phyloP scores from a whole-genome alignment of 2,329 filamentous ascomycete genomes.

The Colletotrichum sidae region DNA sequence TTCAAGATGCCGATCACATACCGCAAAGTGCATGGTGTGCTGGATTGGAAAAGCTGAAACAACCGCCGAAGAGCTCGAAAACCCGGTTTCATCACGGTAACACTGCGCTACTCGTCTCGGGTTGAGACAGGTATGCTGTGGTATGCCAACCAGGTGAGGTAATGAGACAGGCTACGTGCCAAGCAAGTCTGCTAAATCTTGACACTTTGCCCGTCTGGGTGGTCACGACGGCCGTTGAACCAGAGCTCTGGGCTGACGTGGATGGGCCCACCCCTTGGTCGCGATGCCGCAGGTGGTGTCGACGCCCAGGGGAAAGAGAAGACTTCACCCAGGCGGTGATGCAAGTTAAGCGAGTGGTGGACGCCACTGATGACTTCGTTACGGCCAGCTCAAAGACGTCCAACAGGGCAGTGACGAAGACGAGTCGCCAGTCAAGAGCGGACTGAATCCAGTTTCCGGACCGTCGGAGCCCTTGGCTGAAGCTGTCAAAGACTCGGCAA shows the following conservation, averaged over 20 bases:
- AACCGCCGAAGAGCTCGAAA: slow-evolving; percentile 41
- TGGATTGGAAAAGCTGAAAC: slow-evolving; percentile 40
- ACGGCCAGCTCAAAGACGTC: neutral
- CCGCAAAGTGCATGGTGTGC: slow-evolving; percentile 42
- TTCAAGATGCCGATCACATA: slow-evolving; percentile 41
- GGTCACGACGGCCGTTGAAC: slow-evolving; percentile 44
- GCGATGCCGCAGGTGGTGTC: neutral
- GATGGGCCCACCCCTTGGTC: slow-evolving; percentile 2
- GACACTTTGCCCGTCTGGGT: slow-evolving; percentile 43
- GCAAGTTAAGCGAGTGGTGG: slow-evolving; percentile 10
- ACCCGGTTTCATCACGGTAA: slow-evolving; percentile 37
- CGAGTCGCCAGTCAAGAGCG: slow-evolving; percentile 3
- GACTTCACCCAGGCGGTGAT: slow-evolving; percentile 3
- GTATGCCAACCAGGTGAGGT: slow-evolving; percentile 4
- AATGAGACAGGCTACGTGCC: slow-evolving; percentile 2
- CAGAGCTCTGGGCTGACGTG: slow-evolving; percentile 37
- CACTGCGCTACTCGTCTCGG: slow-evolving; percentile 8
- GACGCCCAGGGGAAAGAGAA: neutral
- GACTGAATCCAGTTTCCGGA: slow-evolving; percentile 1
- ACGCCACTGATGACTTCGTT: slow-evolving; percentile 23
- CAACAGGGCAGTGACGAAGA: slow-evolving; percentile 8
- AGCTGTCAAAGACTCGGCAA: slow-evolving; percentile 20
- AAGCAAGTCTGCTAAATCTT: slow-evolving; percentile 32
- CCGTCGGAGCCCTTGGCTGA: slow-evolving; percentile 3
- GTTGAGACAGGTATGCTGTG: slow-evolving; percentile 9